These are phyloP conservation scores for Colletotrichum costaricense DNA, from an alignment of 2,329 filamentous ascomycete genomes.

Conservation along the genomic window DNA sequence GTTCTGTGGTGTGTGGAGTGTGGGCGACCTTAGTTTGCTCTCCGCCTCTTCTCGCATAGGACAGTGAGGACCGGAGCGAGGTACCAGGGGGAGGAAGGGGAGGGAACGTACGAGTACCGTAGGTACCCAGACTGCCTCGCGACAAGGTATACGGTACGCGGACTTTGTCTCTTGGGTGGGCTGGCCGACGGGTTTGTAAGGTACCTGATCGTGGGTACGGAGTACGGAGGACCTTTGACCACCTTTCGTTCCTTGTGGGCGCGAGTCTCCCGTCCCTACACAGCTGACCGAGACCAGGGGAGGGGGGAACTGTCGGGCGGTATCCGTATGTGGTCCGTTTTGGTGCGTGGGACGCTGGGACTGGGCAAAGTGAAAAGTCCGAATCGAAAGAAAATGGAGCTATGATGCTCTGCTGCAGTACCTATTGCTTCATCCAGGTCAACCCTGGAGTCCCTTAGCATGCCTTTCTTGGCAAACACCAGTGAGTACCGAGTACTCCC, in stretches of 20 bases:
- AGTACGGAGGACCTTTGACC: neutral
- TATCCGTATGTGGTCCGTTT: constrained; percentile 18
- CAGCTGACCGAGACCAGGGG: constrained; percentile 30
- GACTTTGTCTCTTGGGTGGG: neutral
- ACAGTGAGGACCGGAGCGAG: neutral
- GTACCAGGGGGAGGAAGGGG: neutral
- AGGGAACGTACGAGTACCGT: neutral
- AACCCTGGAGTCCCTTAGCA: constrained; percentile 20
- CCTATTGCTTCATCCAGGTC: constrained; percentile 23
- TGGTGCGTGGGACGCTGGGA: constrained; percentile 16
- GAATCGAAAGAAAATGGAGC: constrained; percentile 25
- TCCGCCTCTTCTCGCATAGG: constrained; percentile 4
- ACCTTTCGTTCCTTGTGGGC: neutral
- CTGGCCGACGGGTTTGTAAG: neutral
- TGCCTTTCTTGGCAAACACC: constrained; percentile 25
- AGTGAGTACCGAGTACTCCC: neutral
- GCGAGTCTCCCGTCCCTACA: constrained; percentile 12
- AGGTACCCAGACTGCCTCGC: neutral
- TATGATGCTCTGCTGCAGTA: constrained; percentile 30
- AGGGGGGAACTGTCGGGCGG: constrained; percentile 6
- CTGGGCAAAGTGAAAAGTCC: neutral
- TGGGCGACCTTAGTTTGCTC: neutral
- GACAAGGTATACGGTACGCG: neutral
- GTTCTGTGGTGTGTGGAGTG: neutral
- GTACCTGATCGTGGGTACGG: neutral